A percentile compares a stretch with the other conserved stretches of the same genome.
These are phyloP conservation scores for Neopestalotiopsis sp. DNA, from an alignment of 2,329 filamentous ascomycete genomes.

Conservation along the genomic window DNA sequence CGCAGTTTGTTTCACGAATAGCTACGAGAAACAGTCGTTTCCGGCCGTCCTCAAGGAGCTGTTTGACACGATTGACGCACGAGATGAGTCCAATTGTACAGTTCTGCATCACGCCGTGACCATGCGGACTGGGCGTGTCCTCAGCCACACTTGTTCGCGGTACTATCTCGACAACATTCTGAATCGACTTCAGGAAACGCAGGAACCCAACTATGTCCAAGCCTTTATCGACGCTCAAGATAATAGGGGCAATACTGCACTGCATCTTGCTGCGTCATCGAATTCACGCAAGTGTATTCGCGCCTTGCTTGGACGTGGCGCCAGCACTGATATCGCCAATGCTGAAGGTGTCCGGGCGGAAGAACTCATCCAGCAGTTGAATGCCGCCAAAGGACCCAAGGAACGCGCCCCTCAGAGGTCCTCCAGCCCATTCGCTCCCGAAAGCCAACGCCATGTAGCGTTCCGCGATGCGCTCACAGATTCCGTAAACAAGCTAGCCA, in stretches of 20 bases:
- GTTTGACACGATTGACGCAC: slow-evolving; percentile 78
- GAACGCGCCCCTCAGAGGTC: slow-evolving; percentile 75
- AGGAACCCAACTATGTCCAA: slow-evolving; percentile 78
- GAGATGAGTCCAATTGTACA: slow-evolving; percentile 82
- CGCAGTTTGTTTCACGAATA: slow-evolving; percentile 95
- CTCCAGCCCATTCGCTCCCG: slow-evolving; percentile 73
- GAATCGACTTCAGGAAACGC: slow-evolving; percentile 81
- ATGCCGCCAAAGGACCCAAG: slow-evolving; percentile 63
- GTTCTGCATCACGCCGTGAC: slow-evolving; percentile 94
- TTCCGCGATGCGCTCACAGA: slow-evolving; percentile 57
- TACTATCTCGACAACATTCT: slow-evolving; percentile 94
- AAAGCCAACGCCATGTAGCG: slow-evolving; percentile 61
- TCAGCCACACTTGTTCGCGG: slow-evolving; percentile 85
- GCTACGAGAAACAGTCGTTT: slow-evolving; percentile 92
- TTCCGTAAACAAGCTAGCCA: slow-evolving; percentile 45
- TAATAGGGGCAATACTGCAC: slow-evolving; percentile 85
- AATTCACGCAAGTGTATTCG: slow-evolving; percentile 91
- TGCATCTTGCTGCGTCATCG: slow-evolving; percentile 76
- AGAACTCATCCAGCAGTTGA: slow-evolving; percentile 78
- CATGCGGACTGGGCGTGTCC: slow-evolving; percentile 80
- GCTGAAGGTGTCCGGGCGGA: slow-evolving; percentile 82
- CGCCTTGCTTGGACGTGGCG: slow-evolving; percentile 77
- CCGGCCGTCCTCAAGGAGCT: slow-evolving; percentile 83
- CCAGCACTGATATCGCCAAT: slow-evolving; percentile 83
- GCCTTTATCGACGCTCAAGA: slow-evolving; percentile 83